Percentiles rank a stretch among this genome's conserved stretches.
Evolutionary conservation across 176 grass and related monocot species (phyloP).

Genomic region (Paspalum vaginatum): DNA sequence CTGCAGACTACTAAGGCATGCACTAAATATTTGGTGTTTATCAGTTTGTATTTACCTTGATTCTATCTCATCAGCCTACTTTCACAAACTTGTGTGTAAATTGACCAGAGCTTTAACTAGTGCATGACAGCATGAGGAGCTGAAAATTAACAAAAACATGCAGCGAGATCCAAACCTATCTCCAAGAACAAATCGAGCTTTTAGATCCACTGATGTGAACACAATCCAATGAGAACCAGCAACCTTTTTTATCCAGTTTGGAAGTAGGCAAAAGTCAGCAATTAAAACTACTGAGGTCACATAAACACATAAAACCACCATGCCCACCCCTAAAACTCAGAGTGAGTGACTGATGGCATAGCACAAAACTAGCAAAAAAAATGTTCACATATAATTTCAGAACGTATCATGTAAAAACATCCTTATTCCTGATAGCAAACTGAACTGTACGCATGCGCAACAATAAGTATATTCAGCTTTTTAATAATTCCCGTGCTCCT

Average conservation of each 20-base stretch:
- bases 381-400: too few relatives aligned
- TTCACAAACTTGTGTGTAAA: not conserved
- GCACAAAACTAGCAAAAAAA: too few relatives aligned
- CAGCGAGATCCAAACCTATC: not conserved
- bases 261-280: not conserved
- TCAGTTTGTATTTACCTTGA: too few relatives aligned
- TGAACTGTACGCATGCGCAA: too few relatives aligned
- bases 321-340: too few relatives aligned
- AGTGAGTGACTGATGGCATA: too few relatives aligned
- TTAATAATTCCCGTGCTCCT: not conserved
- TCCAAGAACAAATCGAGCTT: too few relatives aligned
- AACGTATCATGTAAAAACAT: too few relatives aligned
- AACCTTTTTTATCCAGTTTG: not conserved
- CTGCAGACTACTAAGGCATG: not conserved
- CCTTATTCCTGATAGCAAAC: too few relatives aligned
- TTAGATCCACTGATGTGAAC: not conserved
- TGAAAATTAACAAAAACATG: not conserved
- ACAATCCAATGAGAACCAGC: slow-evolving; percentile 9
- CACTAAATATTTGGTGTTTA: slow-evolving; percentile 1
- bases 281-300: not conserved
- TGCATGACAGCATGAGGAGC: not conserved
- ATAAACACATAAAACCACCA: too few relatives aligned
- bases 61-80: not conserved
- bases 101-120: not conserved
- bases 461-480: too few relatives aligned